A percentile compares a stretch with the other conserved stretches of the same genome.
Conservation (phyloP, 2,329 filamentous ascomycete genomes). For the Calonectria henricotiae region DNA sequence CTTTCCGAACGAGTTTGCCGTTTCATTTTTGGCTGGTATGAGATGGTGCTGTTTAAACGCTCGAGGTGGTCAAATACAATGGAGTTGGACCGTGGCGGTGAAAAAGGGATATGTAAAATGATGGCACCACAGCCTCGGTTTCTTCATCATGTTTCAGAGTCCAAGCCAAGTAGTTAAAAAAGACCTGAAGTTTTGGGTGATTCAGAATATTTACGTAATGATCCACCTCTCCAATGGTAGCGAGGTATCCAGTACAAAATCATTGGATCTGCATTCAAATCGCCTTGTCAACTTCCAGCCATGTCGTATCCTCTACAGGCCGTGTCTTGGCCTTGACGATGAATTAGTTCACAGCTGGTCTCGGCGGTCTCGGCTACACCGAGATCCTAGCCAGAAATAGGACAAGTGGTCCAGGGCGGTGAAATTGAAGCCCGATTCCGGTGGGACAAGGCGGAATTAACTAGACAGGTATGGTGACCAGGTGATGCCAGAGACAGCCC, state of each 20-base stretch:
- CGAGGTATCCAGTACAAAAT: not conserved
- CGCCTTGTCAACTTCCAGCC: too few relatives aligned
- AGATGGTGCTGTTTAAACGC: not conserved
- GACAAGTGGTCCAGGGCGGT: not conserved
- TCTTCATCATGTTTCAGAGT: not conserved
- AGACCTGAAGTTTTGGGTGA: not conserved
- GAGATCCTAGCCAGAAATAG: not conserved
- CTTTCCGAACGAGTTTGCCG: constrained; percentile 2
- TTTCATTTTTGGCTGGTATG: constrained; percentile 1
- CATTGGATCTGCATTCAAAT: not conserved
- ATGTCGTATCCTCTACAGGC: not conserved
- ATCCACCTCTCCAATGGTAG: too few relatives aligned
- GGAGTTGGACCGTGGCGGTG: not conserved
- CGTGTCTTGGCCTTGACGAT: not conserved
- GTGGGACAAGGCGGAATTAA: not conserved
- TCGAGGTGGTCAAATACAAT: not conserved
- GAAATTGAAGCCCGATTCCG: not conserved
- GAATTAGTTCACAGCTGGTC: not conserved
- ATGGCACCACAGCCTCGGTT: not conserved
- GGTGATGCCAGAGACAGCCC: not conserved
- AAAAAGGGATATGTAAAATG: too few relatives aligned
- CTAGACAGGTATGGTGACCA: not conserved
- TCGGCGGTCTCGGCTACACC: not conserved
- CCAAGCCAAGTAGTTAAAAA: not conserved
- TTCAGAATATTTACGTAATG: not conserved